Evolutionary conservation across 768 basidiomycete species (phyloP).

Genomic region (Krasilnikovozyma curviuscula): DNA sequence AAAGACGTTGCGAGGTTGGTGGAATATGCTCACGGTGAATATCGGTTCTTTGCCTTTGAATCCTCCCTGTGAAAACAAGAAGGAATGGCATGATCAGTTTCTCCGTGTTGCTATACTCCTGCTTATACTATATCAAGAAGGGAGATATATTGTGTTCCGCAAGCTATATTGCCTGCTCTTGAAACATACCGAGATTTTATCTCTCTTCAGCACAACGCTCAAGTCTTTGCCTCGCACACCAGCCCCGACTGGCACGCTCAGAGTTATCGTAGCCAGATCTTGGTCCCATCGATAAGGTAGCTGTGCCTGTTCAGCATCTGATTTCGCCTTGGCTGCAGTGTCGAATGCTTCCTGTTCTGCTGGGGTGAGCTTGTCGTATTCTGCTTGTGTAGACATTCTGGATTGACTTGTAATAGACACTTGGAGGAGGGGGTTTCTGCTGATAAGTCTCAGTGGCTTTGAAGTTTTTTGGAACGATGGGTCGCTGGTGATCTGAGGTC

Average conservation of each 20-base stretch:
- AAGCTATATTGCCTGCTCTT: background rate
- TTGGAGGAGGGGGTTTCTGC: too few species aligned
- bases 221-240: slow-evolving; percentile 71
- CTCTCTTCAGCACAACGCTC: slow-evolving; percentile 53
- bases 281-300: slow-evolving; percentile 87
- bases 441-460: too few species aligned
- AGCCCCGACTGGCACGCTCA: slow-evolving; percentile 62
- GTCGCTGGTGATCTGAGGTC: too few species aligned
- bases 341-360: background rate
- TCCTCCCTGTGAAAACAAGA: slow-evolving; percentile 17
- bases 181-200: slow-evolving; percentile 51
- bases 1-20: background rate
- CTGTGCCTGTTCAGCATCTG: slow-evolving; percentile 30
- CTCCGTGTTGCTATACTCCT: too few species aligned
- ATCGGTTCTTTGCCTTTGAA: slow-evolving; percentile 72
- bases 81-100: background rate
- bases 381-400: background rate
- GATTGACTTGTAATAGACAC: too few species aligned
- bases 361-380: background rate
- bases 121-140: background rate
- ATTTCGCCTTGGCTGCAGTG: background rate
- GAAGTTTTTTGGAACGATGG: too few species aligned
- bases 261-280: slow-evolving; percentile 65
- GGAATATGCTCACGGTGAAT: slow-evolving; percentile 24
- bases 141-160: background rate